phyloP scores from a whole-genome alignment of 2,329 filamentous ascomycete genomes.

The Penicillium sp. region DNA sequence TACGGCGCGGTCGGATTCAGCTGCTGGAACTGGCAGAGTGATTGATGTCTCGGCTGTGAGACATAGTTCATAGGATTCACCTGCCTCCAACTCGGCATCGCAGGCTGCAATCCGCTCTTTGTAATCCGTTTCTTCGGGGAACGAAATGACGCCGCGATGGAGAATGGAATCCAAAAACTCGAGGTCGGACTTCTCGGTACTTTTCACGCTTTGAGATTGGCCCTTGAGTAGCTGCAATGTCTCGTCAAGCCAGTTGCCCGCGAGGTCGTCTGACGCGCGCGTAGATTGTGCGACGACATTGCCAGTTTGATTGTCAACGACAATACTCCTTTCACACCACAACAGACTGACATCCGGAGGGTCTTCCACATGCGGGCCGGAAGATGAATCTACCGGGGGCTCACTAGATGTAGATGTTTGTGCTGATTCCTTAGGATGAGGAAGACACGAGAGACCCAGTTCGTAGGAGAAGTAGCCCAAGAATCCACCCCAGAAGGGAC shows the following conservation, averaged over 20 bases:
- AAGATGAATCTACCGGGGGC: not conserved
- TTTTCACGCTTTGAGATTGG: conserved; percentile 9
- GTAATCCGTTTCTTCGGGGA: conserved; percentile 54
- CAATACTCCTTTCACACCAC: conserved; percentile 74
- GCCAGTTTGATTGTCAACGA: conserved; percentile 69
- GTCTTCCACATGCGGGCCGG: conserved; percentile 27
- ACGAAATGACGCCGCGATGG: conserved; percentile 27
- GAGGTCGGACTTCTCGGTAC: conserved; percentile 16
- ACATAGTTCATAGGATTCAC: conserved; percentile 84
- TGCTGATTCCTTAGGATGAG: conserved; percentile 48
- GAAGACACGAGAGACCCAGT: conserved; percentile 62
- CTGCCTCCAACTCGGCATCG: conserved; percentile 70
- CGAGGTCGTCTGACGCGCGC: conserved; percentile 39
- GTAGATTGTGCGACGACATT: conserved; percentile 68
- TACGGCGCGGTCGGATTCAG: conserved; percentile 25
- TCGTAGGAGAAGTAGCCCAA: conserved; percentile 86
- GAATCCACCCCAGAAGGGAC: conserved; percentile 77
- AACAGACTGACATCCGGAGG: conserved; percentile 72
- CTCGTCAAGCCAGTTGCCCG: conserved; percentile 49
- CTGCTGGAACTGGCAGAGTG: conserved; percentile 35
- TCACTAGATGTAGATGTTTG: conserved; percentile 18
- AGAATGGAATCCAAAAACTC: conserved; percentile 34
- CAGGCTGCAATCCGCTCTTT: conserved; percentile 67
- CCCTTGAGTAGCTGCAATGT: conserved; percentile 27
- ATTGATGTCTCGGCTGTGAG: conserved; percentile 75